A percentile compares a stretch with the other conserved stretches of the same genome.
Evolutionary conservation across 2,329 filamentous ascomycete species (phyloP).

Genomic region (Arthrobotrys megalospora): DNA sequence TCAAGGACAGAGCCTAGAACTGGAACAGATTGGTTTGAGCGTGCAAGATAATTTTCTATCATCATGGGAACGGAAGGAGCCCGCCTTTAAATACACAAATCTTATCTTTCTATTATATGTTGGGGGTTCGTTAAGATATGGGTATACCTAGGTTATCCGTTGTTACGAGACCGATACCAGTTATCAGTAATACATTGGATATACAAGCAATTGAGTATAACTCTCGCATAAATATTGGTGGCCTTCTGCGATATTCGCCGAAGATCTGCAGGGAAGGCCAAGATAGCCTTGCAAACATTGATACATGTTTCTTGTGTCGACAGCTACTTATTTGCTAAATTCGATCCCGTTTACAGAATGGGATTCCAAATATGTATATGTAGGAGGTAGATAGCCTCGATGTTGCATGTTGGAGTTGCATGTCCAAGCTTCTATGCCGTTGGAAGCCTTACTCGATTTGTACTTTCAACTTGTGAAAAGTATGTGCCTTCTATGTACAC

Average conservation of each 20-base stretch:
- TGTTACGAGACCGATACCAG: too few species aligned
- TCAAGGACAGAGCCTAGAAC: too few species aligned
- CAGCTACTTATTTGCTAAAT: not conserved
- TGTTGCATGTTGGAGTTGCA: not conserved
- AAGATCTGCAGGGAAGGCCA: slow-evolving; percentile 1
- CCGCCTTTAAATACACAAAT: too few species aligned
- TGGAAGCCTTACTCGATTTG: not conserved
- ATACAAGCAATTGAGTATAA: too few species aligned
- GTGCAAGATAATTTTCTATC: too few species aligned
- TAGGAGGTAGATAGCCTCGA: not conserved
- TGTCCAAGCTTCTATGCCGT: not conserved
- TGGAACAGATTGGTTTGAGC: too few species aligned
- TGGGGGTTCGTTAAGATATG: too few species aligned
- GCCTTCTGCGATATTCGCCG: not conserved
- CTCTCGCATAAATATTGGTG: too few species aligned
- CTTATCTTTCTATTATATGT: too few species aligned
- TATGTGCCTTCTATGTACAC: not conserved
- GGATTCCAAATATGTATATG: not conserved
- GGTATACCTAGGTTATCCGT: too few species aligned
- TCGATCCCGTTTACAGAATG: not conserved
- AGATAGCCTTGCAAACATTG: not conserved
- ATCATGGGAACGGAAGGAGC: too few species aligned
- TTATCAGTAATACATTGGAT: too few species aligned
- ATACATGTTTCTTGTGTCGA: not conserved
- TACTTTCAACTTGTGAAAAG: slow-evolving; percentile 5